Conservation (phyloP, 139 green algal genomes). For the Closterium sp. region DNA sequence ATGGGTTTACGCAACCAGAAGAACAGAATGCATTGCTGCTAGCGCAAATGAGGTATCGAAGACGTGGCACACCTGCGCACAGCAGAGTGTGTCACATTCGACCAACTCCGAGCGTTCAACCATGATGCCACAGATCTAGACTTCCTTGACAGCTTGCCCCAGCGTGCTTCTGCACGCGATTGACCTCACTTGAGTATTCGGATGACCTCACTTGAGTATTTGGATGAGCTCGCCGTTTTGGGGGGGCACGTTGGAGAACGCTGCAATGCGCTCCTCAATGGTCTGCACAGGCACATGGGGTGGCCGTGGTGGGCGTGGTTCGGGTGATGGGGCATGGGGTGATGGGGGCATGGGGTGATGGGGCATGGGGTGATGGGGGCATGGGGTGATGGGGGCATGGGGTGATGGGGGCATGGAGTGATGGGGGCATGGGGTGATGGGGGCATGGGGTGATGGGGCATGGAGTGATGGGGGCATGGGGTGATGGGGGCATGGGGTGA, state of each 20-base stretch:
- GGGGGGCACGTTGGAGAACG: neutral
- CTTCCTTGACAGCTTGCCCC: too few relatives aligned
- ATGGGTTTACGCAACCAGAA: too few relatives aligned
- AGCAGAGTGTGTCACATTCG: too few relatives aligned
- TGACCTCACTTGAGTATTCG: conserved; percentile 32
- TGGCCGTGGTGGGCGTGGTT: too few relatives aligned
- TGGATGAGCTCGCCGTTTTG: conserved; percentile 36
- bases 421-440: neutral
- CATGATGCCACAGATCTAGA: too few relatives aligned
- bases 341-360: neutral
- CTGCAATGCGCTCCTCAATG: conserved; percentile 32
- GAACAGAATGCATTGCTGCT: too few relatives aligned
- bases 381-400: neutral
- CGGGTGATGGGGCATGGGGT: too few relatives aligned
- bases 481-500: neutral
- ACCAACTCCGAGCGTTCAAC: too few relatives aligned
- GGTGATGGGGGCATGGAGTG: too few relatives aligned
- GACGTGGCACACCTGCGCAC: too few relatives aligned
- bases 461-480: neutral
- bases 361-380: neutral
- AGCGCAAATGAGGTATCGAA: too few relatives aligned
- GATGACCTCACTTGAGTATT: conserved; percentile 15
- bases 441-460: neutral
- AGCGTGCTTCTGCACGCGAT: too few relatives aligned
- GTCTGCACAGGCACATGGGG: conserved; percentile 4